Conservation (phyloP, 2,329 filamentous ascomycete genomes). For the Sordariomycetes sp. region DNA sequence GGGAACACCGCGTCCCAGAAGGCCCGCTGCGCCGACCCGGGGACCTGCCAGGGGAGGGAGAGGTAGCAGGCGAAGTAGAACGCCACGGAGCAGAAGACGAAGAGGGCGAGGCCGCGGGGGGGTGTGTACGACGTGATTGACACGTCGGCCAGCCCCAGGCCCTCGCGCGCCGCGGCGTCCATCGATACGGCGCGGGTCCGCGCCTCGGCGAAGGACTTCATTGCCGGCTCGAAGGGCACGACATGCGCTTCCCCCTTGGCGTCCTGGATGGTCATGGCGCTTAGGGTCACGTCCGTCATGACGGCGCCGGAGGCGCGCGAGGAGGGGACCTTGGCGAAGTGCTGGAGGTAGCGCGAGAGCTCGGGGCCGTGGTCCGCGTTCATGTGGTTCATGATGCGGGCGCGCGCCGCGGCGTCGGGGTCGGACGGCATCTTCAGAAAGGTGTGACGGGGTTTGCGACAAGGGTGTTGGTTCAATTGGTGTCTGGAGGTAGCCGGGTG, state of each 20-base stretch:
- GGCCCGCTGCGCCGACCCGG: constrained; percentile 34
- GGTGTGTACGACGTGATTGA: constrained; percentile 24
- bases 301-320: constrained; percentile 40
- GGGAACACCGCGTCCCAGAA: constrained; percentile 38
- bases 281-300: constrained; percentile 53
- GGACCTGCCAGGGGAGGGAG: constrained; percentile 31
- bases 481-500: too few species aligned
- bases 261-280: constrained; percentile 47
- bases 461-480: too few species aligned
- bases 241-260: constrained; percentile 29
- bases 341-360: constrained; percentile 63
- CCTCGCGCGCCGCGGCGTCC: constrained; percentile 39
- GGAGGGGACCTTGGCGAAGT: constrained; percentile 48
- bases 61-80: constrained; percentile 41
- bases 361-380: constrained; percentile 69
- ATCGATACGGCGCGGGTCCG: constrained; percentile 62
- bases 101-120: constrained; percentile 18
- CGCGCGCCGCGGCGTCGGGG: constrained; percentile 15
- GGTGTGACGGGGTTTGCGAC: too few species aligned
- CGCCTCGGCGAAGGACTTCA: constrained; percentile 54
- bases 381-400: constrained; percentile 60
- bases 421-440: neutral
- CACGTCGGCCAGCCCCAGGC: constrained; percentile 43
- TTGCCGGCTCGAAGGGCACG: constrained; percentile 56
- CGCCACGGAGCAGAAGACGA: constrained; percentile 11